Evolutionary conservation across 179 eudicot genomes (phyloP), one percentile per base, ranked within the genome.

Genomic region (Nepenthes alata): DNA sequence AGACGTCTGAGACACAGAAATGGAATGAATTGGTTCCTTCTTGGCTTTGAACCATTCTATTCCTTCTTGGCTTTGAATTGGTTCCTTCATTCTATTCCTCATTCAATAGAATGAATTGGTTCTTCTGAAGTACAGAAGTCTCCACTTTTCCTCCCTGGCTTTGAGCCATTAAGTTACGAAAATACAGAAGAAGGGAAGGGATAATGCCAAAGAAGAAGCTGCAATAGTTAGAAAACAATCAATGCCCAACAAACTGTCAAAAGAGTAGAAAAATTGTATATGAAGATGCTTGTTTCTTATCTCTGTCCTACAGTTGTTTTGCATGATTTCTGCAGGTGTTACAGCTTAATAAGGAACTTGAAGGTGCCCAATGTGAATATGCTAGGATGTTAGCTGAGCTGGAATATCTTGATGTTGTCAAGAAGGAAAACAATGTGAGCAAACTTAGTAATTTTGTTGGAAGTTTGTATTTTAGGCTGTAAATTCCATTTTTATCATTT

Each of bases 381-480:
- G 64, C 69, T 54, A 81, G 74, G 35, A 66, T 89, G 82, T 70
- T 76, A 55, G 62, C 62, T 54, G 88, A 89, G 69, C 67, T 76
- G 58, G 69, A 70, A 53, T 54, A 75, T 15, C 69, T 85, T 73
- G 84, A 83, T 56, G 70, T 54, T 36, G 68, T 75, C 52, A 85
- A 84, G 70, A 59, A 67, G 48, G 95, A 89, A 67, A 82, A 71
- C 6, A 62, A 68, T 63, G 83, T 75, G 78, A 74, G 64, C 51
- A 37, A 35, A 4, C 54, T 12, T 12, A 53, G 7, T 14, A 8
- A 4, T 53, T 63, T 16, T 51, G n/a, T 52, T 63, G 57, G 15
- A 41, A 41, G 45, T 41, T 41, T 4, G 5, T 0, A 41, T 41
- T 41, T 41, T 41, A 25, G 25, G 25, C 25, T 25, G 25, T 25